Conservation (phyloP, 306 rosid genomes). For the Acacia confusa region DNA sequence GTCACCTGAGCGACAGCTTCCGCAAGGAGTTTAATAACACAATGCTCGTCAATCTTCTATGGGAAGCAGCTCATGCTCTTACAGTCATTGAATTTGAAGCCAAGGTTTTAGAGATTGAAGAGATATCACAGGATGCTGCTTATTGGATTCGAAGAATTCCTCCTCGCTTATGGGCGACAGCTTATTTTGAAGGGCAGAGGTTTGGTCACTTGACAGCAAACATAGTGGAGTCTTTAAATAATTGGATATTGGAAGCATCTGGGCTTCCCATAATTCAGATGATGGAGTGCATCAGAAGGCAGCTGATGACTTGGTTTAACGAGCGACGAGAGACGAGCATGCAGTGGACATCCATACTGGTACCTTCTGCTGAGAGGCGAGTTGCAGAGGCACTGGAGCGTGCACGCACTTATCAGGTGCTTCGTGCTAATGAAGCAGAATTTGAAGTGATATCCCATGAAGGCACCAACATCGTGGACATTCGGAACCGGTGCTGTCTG, state of each 20-base stretch:
- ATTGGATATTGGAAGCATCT: constrained; percentile 81
- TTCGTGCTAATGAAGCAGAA: constrained; percentile 89
- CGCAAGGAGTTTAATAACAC: constrained; percentile 85
- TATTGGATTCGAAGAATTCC: constrained; percentile 79
- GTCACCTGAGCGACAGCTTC: constrained; percentile 80
- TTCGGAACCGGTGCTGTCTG: constrained; percentile 72
- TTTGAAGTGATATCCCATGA: constrained; percentile 84
- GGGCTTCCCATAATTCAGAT: constrained; percentile 87
- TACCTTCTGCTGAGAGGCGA: constrained; percentile 74
- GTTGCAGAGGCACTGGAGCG: constrained; percentile 83
- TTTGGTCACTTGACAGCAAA: constrained; percentile 83
- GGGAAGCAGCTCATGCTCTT: constrained; percentile 86
- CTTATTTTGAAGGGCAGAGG: constrained; percentile 83
- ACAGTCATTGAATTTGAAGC: constrained; percentile 77
- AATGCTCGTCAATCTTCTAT: constrained; percentile 66
- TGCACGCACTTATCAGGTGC: constrained; percentile 82
- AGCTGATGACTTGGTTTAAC: constrained; percentile 88
- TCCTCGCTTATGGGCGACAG: constrained; percentile 82
- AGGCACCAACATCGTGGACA: constrained; percentile 72
- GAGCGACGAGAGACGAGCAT: constrained; percentile 84
- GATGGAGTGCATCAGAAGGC: constrained; percentile 93
- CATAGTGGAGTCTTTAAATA: constrained; percentile 63
- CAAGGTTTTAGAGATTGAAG: constrained; percentile 69
- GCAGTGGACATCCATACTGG: constrained; percentile 92
- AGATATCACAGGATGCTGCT: constrained; percentile 82